Conservation (phyloP, 2,329 filamentous ascomycete genomes). For the Clonostachys sp. region DNA sequence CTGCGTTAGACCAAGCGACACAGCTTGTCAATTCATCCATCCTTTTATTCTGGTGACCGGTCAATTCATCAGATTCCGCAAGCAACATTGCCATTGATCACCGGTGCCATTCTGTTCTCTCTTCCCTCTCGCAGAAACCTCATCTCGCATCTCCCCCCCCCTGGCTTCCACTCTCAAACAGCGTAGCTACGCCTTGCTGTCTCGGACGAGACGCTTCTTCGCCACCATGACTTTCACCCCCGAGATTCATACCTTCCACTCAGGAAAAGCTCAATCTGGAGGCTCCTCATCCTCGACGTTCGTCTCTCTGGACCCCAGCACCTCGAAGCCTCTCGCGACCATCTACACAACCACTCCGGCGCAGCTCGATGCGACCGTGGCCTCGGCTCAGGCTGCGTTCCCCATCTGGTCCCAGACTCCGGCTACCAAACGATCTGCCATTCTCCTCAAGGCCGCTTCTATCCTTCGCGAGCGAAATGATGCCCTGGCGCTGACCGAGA, state of each 20-base stretch:
- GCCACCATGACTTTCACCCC: constrained; percentile 31
- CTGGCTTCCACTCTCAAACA: background rate
- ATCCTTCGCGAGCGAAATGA: constrained; percentile 75
- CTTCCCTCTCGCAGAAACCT: too few relatives aligned
- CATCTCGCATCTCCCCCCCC: background rate
- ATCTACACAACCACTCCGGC: constrained; percentile 64
- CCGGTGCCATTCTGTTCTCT: too few relatives aligned
- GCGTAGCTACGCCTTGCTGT: background rate
- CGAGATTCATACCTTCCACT: constrained; percentile 65
- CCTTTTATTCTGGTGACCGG: background rate
- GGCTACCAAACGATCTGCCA: constrained; percentile 68
- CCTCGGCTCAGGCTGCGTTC: constrained; percentile 69
- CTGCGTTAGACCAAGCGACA: too few relatives aligned
- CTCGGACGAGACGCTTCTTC: background rate
- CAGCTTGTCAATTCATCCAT: background rate
- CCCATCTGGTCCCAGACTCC: constrained; percentile 72
- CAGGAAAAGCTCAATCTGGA: constrained; percentile 58
- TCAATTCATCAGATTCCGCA: too few relatives aligned
- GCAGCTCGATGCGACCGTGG: constrained; percentile 68
- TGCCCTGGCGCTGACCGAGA: constrained; percentile 73
- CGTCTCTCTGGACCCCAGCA: constrained; percentile 70
- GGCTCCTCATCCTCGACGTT: constrained; percentile 59
- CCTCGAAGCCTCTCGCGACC: constrained; percentile 61
- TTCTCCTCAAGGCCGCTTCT: constrained; percentile 71
- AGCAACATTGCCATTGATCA: too few relatives aligned